Conservation (phyloP, 108 stramenopile species). For the Nannochloropsis gaditana region DNA sequence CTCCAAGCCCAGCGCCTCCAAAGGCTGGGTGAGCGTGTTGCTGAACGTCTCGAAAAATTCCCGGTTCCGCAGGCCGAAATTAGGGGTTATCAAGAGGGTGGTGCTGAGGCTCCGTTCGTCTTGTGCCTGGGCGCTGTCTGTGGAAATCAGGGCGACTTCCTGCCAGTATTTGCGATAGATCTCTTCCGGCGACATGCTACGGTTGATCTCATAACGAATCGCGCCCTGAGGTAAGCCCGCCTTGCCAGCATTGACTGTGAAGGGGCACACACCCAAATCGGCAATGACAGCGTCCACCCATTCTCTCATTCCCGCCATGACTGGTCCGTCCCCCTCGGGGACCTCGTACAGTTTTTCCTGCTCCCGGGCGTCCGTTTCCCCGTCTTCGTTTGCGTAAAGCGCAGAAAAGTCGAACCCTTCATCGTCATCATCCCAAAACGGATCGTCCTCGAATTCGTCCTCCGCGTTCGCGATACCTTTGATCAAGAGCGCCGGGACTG, state of each 20-base stretch:
- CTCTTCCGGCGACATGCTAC: constrained; percentile 67
- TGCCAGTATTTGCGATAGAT: constrained; percentile 82
- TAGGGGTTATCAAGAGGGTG: constrained; percentile 74
- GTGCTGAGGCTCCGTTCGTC: constrained; percentile 63
- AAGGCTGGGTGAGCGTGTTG: constrained; percentile 71
- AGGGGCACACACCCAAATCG: constrained; percentile 89
- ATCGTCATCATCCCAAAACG: background rate
- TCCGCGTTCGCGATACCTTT: background rate
- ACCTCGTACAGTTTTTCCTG: constrained; percentile 42
- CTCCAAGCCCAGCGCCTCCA: constrained; percentile 70
- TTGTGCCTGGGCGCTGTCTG: constrained; percentile 47
- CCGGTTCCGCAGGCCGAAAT: constrained; percentile 73
- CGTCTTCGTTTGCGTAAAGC: background rate
- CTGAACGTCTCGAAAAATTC: constrained; percentile 84
- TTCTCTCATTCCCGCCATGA: constrained; percentile 58
- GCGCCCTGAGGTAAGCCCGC: constrained; percentile 82
- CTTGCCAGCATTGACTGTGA: constrained; percentile 65
- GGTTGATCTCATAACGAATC: constrained; percentile 72
- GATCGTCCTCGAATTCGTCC: background rate
- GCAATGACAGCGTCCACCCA: constrained; percentile 77
- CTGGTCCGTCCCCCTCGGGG: constrained; percentile 63
- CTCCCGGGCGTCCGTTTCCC: background rate
- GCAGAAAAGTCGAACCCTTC: background rate
- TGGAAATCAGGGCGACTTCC: constrained; percentile 59
- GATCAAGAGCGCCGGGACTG: background rate